Conservation (phyloP, 129 eudicot species). For the Saposhnikovia divaricata region DNA sequence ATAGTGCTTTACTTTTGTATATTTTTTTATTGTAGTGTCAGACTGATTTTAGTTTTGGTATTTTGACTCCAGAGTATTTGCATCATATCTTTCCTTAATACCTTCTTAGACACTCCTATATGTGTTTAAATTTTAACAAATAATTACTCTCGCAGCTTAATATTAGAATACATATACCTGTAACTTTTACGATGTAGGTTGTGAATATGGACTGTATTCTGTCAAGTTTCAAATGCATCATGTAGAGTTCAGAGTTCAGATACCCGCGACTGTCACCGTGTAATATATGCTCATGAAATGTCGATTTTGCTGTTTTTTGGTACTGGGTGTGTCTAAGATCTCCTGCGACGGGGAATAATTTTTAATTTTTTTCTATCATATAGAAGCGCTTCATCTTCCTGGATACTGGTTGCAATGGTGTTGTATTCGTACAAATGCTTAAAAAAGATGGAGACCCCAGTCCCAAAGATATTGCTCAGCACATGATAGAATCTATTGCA, state of each 20-base stretch:
- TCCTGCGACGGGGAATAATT: not conserved
- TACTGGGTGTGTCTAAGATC: not conserved
- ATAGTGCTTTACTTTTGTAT: not conserved
- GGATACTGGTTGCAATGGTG: conserved; percentile 96
- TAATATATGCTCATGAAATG: not conserved
- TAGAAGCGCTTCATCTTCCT: conserved; percentile 82
- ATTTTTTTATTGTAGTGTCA: not conserved
- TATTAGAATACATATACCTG: not conserved
- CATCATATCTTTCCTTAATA: not conserved
- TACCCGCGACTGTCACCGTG: not conserved
- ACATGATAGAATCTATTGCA: conserved; percentile 70
- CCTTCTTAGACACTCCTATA: not conserved
- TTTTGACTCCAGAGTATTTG: not conserved
- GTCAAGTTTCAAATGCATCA: not conserved
- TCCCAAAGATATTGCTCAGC: conserved; percentile 73
- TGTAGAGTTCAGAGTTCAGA: not conserved
- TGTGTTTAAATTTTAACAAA: no score
- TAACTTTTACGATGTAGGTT: not conserved
- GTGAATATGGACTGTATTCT: not conserved
- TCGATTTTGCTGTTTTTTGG: not conserved
- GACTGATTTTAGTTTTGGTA: not conserved
- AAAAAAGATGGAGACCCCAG: conserved; percentile 75
- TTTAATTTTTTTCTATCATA: not conserved
- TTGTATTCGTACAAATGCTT: conserved; percentile 73
- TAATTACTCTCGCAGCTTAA: not conserved